Percentiles rank a stretch among this genome's conserved stretches.
phyloP scores from a whole-genome alignment of 345 rosid genomes.

The Anacardium occidentale region DNA sequence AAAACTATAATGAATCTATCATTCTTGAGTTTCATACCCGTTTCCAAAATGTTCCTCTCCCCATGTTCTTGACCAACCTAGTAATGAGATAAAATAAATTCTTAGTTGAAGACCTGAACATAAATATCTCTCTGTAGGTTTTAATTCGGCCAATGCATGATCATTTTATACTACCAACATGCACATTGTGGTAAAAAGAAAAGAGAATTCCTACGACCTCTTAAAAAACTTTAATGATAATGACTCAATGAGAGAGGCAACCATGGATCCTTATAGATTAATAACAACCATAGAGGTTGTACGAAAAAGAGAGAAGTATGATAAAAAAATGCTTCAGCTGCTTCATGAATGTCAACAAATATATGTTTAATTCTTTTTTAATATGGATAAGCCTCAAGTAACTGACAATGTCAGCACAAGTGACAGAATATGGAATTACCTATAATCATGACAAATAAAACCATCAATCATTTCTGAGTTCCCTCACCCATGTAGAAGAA shows the following conservation, averaged over 20 bases:
- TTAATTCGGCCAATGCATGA: background rate
- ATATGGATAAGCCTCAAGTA: no score
- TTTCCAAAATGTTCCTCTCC: constrained; percentile 99
- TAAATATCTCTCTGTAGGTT: background rate
- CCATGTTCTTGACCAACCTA: constrained; percentile 99
- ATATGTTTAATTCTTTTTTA: no score
- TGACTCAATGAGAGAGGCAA: background rate
- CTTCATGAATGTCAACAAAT: background rate
- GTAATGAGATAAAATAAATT: constrained; percentile 5
- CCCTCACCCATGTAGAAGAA: background rate
- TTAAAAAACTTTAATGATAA: no score
- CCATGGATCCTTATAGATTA: background rate
- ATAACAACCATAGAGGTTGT: background rate
- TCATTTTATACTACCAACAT: background rate
- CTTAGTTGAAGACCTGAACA: constrained; percentile 7
- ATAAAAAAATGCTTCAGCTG: background rate
- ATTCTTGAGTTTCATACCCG: constrained; percentile 51
- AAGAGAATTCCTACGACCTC: background rate
- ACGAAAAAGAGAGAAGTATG: background rate
- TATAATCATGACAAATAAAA: background rate
- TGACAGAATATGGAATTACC: background rate
- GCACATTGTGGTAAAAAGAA: background rate
- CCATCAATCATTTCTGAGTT: background rate
- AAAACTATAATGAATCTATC: background rate
- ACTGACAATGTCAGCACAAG: background rate